Base-by-base conservation (phyloP, 1,139 yeast genomes). In the Waltiozyma sp. region DNA sequence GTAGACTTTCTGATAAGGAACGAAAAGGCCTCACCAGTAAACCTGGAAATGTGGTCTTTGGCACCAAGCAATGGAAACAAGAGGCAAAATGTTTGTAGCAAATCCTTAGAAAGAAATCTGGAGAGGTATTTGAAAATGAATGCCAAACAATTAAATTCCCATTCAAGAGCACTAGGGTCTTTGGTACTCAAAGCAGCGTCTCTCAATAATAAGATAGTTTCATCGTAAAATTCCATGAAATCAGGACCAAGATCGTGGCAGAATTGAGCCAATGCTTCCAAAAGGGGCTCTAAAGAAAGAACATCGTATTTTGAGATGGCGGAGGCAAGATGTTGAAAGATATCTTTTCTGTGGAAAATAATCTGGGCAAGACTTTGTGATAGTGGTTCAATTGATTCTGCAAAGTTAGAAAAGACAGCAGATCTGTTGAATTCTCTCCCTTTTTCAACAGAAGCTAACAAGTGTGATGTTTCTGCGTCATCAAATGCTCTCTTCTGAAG, bases 171-270 rank as follows among this genome's bases (percentile, higher is more conserved):
- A 45, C 81, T 83, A 15, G 86, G 71, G n/a, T 80, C 65, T 46
- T 51, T 72, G 62, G 66, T 71, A 62, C 65, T 66, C 7, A 72
- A 51, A 2, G 85, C 74, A 16, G 85, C 60, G 0, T 66, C 60
- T 3, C 73, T 73, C 39, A 91, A 67, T 28, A 74, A 55, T 1
- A 60, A 52, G 41, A 91, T 63, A 1, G 87, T 64, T 26, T 63
- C 58, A 2, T 68, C 64, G 55, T 86, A 88, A 55, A 68, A 87
- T 19, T 47, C 55, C 68, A 87, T 72, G 56, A 88, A 91, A 54
- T 91, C 98, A 1, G 91, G 82, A 6, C 97, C 97, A 49, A 91
- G 66, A 65, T 91, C 98, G 55, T 87, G 96, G 39, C 89, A 80
- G 54, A 93, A 83, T 58, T 88, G 95, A 0, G 95, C 75, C 38